Percentiles rank a stretch among this genome's conserved stretches.
phyloP scores from a whole-genome alignment of 352 stramenopile species.

The Globisporangium megalacanthum region DNA sequence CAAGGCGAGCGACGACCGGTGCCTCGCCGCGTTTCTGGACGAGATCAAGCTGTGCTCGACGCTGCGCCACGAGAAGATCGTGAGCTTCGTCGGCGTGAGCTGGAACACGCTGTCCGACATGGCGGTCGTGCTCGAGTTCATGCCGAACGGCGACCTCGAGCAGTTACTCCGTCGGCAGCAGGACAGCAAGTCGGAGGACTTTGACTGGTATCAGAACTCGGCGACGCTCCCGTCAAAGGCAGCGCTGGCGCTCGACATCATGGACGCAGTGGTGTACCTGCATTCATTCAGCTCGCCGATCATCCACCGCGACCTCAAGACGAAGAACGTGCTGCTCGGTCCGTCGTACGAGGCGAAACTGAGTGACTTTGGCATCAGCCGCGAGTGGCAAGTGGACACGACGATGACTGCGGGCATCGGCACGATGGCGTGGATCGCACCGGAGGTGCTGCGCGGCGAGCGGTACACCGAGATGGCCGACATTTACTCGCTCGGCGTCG shows the following conservation, averaged over 20 bases:
- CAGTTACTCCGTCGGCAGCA: slow-evolving; percentile 59
- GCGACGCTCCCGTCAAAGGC: slow-evolving; percentile 39
- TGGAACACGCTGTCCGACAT: slow-evolving; percentile 86
- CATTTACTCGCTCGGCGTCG: slow-evolving; percentile 84
- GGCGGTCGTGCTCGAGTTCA: slow-evolving; percentile 76
- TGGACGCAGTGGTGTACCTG: slow-evolving; percentile 78
- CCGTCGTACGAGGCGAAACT: slow-evolving; percentile 66
- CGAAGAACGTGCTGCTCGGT: slow-evolving; percentile 70
- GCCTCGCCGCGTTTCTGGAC: slow-evolving; percentile 64
- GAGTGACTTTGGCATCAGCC: slow-evolving; percentile 80
- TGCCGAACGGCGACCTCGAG: slow-evolving; percentile 71
- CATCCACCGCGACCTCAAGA: slow-evolving; percentile 78
- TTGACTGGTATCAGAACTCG: slow-evolving; percentile 64
- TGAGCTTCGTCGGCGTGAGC: slow-evolving; percentile 76
- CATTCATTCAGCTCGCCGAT: slow-evolving; percentile 80
- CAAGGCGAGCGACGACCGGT: slow-evolving; percentile 69
- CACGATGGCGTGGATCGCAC: slow-evolving; percentile 84
- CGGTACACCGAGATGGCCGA: slow-evolving; percentile 85
- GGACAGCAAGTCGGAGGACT: slow-evolving; percentile 40
- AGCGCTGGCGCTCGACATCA: slow-evolving; percentile 62
- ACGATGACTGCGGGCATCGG: slow-evolving; percentile 81
- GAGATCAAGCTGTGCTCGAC: slow-evolving; percentile 84
- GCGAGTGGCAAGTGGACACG: slow-evolving; percentile 65
- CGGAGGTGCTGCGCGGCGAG: slow-evolving; percentile 70
- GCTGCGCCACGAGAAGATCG: slow-evolving; percentile 72